Percentiles rank a stretch among this genome's conserved stretches.
Conservation (phyloP, 2,329 filamentous ascomycete species). For the Fusarium pseudograminearum region DNA sequence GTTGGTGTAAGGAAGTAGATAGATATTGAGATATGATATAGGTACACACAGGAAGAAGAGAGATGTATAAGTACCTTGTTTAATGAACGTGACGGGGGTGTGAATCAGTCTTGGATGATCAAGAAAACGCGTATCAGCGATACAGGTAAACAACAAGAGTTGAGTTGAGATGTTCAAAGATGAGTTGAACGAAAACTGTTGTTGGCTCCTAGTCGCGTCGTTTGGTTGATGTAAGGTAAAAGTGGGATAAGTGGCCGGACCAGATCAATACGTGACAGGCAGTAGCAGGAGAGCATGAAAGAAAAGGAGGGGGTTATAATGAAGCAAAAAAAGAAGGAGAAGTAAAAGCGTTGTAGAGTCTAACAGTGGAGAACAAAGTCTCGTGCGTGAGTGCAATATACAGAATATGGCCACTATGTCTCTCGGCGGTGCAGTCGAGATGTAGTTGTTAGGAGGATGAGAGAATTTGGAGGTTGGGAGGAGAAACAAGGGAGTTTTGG, state of each 20-base stretch:
- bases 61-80: neutral
- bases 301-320: conserved; percentile 12
- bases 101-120: conserved; percentile 18
- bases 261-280: conserved; percentile 20
- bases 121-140: conserved; percentile 15
- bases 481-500: conserved; percentile 15
- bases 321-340: conserved; percentile 15
- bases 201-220: conserved; percentile 27
- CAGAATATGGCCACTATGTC: conserved; percentile 1
- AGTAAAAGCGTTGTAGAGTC: conserved; percentile 17
- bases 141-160: conserved; percentile 6
- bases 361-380: conserved; percentile 36
- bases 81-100: conserved; percentile 1
- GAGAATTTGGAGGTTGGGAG: conserved; percentile 12
- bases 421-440: neutral
- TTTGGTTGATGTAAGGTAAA: conserved; percentile 35
- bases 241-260: conserved; percentile 34
- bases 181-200: conserved; percentile 13
- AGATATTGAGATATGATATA: neutral
- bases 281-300: neutral
- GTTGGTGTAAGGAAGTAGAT: neutral
- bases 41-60: neutral
- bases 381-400: conserved; percentile 41
- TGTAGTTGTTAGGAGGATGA: conserved; percentile 19
- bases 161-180: conserved; percentile 8